These are phyloP conservation scores for Cutaneotrichosporon cavernicola DNA, from an alignment of 1,284 basidiomycete genomes.

Conservation along the genomic window DNA sequence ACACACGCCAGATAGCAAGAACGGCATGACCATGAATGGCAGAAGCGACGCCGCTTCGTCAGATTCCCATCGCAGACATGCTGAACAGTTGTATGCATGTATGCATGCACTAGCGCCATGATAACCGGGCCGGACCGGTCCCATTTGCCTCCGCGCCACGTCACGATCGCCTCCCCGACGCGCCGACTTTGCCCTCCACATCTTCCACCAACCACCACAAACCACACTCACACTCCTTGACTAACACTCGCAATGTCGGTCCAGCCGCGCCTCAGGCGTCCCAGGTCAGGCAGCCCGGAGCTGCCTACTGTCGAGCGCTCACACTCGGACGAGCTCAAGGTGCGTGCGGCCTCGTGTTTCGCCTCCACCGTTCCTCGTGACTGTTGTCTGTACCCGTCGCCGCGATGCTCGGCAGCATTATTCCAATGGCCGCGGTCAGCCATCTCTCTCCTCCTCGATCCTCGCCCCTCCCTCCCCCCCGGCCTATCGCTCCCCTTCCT, in stretches of 20 bases:
- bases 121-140: background rate
- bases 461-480: too few relatives aligned
- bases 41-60: too few relatives aligned
- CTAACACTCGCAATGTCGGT: slow-evolving; percentile 18
- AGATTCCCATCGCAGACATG: background rate
- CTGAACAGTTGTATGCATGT: background rate
- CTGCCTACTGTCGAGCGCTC: slow-evolving; percentile 16
- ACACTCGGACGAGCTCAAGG: slow-evolving; percentile 24
- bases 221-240: background rate
- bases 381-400: background rate
- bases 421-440: too few relatives aligned
- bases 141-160: background rate
- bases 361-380: background rate
- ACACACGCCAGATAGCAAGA: too few relatives aligned
- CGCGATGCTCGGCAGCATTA: too few relatives aligned
- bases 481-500: too few relatives aligned
- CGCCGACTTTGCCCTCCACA: background rate
- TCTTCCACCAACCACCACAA: background rate
- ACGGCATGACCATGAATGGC: too few relatives aligned
- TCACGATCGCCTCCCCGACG: background rate
- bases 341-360: slow-evolving; percentile 10
- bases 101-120: background rate
- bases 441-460: too few relatives aligned
- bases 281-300: slow-evolving; percentile 14
- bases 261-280: slow-evolving; percentile 21